These are phyloP conservation scores for Penicillium sp. DNA, from an alignment of 2,329 filamentous ascomycete species.

Conservation along the genomic window DNA sequence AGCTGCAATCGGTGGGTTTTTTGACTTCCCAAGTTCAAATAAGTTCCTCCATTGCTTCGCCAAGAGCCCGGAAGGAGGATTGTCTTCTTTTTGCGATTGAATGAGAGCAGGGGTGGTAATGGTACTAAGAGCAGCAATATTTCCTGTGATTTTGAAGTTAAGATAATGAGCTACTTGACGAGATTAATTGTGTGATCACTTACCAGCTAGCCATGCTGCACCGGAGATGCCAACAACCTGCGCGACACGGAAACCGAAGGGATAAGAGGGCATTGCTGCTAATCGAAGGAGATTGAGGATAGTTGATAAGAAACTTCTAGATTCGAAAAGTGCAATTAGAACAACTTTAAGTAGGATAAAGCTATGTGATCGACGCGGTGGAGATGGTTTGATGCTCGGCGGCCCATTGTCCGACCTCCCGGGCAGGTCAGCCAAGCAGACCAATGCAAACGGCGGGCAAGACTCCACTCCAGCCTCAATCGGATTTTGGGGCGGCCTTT, in stretches of 20 bases:
- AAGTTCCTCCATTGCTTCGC: conserved; percentile 22
- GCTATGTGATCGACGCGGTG: no score
- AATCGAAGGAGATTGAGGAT: not conserved
- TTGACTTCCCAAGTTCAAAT: conserved; percentile 26
- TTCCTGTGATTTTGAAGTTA: conserved; percentile 19
- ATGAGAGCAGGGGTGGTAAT: conserved; percentile 31
- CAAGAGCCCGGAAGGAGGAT: conserved; percentile 11
- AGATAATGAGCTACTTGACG: not conserved
- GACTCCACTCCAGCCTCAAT: not conserved
- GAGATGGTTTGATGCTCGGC: not conserved
- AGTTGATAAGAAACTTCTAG: no score
- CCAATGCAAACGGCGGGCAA: not conserved
- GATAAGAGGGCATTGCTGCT: conserved; percentile 21
- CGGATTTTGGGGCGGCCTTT: not conserved
- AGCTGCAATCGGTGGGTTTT: conserved; percentile 32
- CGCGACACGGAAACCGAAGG: conserved; percentile 29
- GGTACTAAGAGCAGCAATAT: conserved; percentile 32
- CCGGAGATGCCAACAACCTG: conserved; percentile 34
- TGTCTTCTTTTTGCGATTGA: conserved; percentile 19
- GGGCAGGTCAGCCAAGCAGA: not conserved
- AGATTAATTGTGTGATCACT: not conserved
- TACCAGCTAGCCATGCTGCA: conserved; percentile 37
- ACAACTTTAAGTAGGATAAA: no score
- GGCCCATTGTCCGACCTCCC: not conserved
- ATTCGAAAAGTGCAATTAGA: no score